Evolutionary conservation across 2,329 filamentous ascomycete species (phyloP).

Genomic region (Salinomyces thailandicus): DNA sequence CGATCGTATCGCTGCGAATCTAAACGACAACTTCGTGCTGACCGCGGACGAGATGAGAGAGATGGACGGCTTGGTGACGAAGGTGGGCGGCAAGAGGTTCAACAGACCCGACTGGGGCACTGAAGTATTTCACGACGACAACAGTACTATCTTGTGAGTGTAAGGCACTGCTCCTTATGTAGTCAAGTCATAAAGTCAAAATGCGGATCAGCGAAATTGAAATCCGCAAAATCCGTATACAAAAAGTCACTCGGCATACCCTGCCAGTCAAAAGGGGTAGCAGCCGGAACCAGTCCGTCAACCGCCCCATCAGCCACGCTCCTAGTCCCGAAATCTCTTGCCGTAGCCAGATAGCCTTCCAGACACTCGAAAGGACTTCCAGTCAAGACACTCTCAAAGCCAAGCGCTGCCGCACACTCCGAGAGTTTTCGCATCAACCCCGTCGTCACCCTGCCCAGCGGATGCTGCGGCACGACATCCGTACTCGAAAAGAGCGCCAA

Average conservation of each 20-base stretch:
- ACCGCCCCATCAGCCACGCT: background rate
- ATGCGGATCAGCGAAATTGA: background rate
- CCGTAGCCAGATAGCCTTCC: background rate
- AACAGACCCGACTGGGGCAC: constrained; percentile 35
- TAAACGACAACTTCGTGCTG: constrained; percentile 8
- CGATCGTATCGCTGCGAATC: constrained; percentile 9
- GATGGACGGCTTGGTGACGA: constrained; percentile 19
- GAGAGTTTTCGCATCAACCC: constrained; percentile 10
- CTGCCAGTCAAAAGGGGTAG: background rate
- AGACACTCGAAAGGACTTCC: constrained; percentile 13
- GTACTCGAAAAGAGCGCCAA: constrained; percentile 10
- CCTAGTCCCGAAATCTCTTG: background rate
- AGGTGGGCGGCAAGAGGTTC: constrained; percentile 33
- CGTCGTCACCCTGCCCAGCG: constrained; percentile 9
- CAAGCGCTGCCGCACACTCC: constrained; percentile 8
- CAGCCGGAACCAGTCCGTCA: background rate
- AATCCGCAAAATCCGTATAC: background rate
- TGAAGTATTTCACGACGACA: constrained; percentile 37
- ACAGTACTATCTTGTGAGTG: too few relatives aligned
- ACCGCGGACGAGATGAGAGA: constrained; percentile 10
- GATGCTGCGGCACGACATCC: constrained; percentile 6
- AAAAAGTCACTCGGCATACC: background rate
- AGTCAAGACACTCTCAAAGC: constrained; percentile 7
- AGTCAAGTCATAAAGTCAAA: background rate
- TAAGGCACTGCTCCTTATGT: too few relatives aligned